Evolutionary conservation across 176 grass and related monocot genomes (phyloP), one percentile per base, ranked within the genome.

Genomic region (Rhynchospora tenuis): DNA sequence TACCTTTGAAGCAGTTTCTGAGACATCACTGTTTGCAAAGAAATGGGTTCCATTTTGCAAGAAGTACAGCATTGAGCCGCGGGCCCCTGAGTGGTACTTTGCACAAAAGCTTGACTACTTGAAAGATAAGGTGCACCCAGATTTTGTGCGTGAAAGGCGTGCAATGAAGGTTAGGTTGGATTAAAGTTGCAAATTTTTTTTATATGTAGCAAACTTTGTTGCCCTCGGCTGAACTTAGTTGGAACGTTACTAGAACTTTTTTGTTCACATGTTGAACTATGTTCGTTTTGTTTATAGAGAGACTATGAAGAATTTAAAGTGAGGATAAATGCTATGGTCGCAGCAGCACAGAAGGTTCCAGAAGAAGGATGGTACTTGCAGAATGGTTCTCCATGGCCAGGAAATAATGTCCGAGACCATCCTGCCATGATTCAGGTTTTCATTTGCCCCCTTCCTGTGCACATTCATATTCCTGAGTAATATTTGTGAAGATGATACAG

Each of bases 31-130:
- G 74, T 89, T 89, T 61, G 88, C 88, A 22, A 86, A 82, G 45
- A 89, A 86, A 24, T 89, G 88, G 88, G 88, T 89, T 9, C 87
- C 87, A 31, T 89, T 89, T 73, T 89, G 87, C 57, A 89, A 89
- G 84, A 89, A 89, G 78, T 89, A 84, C 79, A 83, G 81, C 22
- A 89, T 89, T 52, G 88, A 89, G 61, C 88, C 88, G 0, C 78
- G 88, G 38, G 84, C 88, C 38, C 84, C 84, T 79, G 57, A 90
- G 85, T 90, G 88, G 84, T 90, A 90, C 24, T 90, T 90, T 2
- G 64, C 59, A 20, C 84, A 83, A 71, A 90, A 79, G 60, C 72
- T 90, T 62, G 88, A 90, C 72, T 90, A 90, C 78, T 65, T 90
- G 51, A 90, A 71, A 57, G 88, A 90, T 83, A 90, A 90, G 83